phyloP scores from a whole-genome alignment of 371 early-diverging fungal species.

The Phascolomyces articulosus region DNA sequence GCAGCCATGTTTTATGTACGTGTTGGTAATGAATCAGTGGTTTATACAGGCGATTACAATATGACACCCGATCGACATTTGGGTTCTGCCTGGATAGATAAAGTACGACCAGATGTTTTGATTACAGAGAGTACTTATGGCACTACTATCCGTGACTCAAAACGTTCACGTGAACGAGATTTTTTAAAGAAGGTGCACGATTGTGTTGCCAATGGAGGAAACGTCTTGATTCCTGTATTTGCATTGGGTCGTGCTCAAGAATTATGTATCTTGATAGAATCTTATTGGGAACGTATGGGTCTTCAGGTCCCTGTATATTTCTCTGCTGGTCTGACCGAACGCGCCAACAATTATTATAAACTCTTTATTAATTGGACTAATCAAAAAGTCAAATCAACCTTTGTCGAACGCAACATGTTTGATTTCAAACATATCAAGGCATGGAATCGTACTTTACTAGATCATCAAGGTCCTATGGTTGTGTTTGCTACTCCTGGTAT shows the following conservation, averaged over 20 bases:
- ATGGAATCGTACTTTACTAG: conserved; percentile 73
- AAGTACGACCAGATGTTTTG: conserved; percentile 85
- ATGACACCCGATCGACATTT: conserved; percentile 97
- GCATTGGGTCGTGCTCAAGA: conserved; percentile 97
- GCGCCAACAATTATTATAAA: conserved; percentile 94
- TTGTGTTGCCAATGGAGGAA: conserved; percentile 87
- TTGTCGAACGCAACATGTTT: conserved; percentile 89
- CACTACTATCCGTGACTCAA: conserved; percentile 94
- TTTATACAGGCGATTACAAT: conserved; percentile 98
- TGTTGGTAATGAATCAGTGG: conserved; percentile 80
- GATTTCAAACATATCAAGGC: conserved; percentile 93
- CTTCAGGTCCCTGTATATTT: conserved; percentile 90
- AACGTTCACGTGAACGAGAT: conserved; percentile 89
- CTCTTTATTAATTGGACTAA: conserved; percentile 97
- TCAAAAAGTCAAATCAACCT: conserved; percentile 87
- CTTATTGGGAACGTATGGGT: conserved; percentile 95
- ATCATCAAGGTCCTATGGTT: conserved; percentile 87
- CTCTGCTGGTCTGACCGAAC: conserved; percentile 91
- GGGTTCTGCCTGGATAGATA: conserved; percentile 94
- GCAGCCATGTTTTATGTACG: conserved; percentile 96
- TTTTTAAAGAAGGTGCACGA: conserved; percentile 91
- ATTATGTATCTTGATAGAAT: conserved; percentile 91
- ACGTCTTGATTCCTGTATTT: conserved; percentile 96
- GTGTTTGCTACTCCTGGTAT: conserved; percentile 96
- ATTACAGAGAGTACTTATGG: conserved; percentile 98